A percentile compares a stretch with the other conserved stretches of the same genome.
These are phyloP conservation scores for Amanita molliuscula DNA, from an alignment of 768 basidiomycete species.

Conservation along the genomic window DNA sequence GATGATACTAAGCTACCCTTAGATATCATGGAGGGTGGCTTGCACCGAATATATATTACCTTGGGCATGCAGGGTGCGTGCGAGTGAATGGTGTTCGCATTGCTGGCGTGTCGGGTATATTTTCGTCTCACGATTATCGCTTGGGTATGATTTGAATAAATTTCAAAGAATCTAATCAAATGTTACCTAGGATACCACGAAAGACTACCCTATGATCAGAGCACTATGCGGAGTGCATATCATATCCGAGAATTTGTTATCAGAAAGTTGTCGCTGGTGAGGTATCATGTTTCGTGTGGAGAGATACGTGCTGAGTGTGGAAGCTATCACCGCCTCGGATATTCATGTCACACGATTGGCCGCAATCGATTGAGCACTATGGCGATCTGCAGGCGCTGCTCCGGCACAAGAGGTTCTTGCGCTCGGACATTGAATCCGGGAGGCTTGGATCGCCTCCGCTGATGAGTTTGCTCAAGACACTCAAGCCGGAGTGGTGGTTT, in stretches of 20 bases:
- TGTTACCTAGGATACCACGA: conserved; percentile 60
- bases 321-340: conserved; percentile 57
- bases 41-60: conserved; percentile 92
- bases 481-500: conserved; percentile 87
- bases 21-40: conserved; percentile 97
- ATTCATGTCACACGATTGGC: conserved; percentile 98
- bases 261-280: conserved; percentile 65
- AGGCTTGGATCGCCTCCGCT: conserved; percentile 81
- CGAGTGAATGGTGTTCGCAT: conserved; percentile 83
- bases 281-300: neutral
- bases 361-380: conserved; percentile 70
- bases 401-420: conserved; percentile 69
- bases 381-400: conserved; percentile 62
- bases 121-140: conserved; percentile 65
- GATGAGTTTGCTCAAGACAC: conserved; percentile 58
- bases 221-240: conserved; percentile 74
- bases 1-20: neutral
- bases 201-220: conserved; percentile 66
- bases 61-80: conserved; percentile 86
- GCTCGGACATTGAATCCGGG: conserved; percentile 53
- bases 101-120: conserved; percentile 89
- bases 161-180: neutral
- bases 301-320: conserved; percentile 9
- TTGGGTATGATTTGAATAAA: conserved; percentile 32
- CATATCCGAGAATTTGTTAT: conserved; percentile 86